Base-by-base conservation (phyloP, 2,329 filamentous ascomycete species). In the Cercospora zeina region DNA sequence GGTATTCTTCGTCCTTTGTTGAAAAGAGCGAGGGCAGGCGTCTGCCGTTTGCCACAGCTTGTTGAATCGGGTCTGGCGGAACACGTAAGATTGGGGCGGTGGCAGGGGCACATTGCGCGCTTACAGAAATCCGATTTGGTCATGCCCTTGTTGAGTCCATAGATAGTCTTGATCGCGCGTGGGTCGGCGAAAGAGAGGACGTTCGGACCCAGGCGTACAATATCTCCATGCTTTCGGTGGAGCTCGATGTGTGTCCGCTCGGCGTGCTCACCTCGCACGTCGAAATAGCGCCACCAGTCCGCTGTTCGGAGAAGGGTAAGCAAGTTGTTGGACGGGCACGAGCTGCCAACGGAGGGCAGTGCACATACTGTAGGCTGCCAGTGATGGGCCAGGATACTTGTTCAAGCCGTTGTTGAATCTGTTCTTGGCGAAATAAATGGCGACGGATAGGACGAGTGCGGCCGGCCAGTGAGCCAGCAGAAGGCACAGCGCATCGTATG, bases 61-160 rank as follows among this genome's bases (percentile, higher is more conserved):
- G 86, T 72, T 93, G 90, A 2, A 93, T 88, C 0, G 89, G 84
- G 71, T 93, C 62, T 63, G 30, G 19, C 19, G 9, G 6, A 24
- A 9, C 19, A 27, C 8, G 30, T 59, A 39, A 54, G 49, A 30
- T 19, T 24, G 8, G n/a, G 21, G 13, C 10, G 2, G 11, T 49
- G 8, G 34, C 30, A 34, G n/a, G 21, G 0, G 0, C 6, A 11
- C 4, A 21, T 30, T 19, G 19, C 42, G 4, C 5, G 16, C 61
- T 42, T 58, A 63, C 62, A 93, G 73, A 93, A 93, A 66, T 90
- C 87, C 31, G 89, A 91, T 87, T 95, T 95, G 53, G 84, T 78
- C 68, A 91, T 89, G 0, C 89, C 89, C 75, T 93, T 93, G 73
- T 93, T 93, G 47, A 93, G 76, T 0, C 90, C 90, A 73, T 95